Evolutionary conservation across 1,284 basidiomycete species (phyloP), one percentile per base, ranked within the genome.

Genomic region (Hypsizygus ulmarius): DNA sequence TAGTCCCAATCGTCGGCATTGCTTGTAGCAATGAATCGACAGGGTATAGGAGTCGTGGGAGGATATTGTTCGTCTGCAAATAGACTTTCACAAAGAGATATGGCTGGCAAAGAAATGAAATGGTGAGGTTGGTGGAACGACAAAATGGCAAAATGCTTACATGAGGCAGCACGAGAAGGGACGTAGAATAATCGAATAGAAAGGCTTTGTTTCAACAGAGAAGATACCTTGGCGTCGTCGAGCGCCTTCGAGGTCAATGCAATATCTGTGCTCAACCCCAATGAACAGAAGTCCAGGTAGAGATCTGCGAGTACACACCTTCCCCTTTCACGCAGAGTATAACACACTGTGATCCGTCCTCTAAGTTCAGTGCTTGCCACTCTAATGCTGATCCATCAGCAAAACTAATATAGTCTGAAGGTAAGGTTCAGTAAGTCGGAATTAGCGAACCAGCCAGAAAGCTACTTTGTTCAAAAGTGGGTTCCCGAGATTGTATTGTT

Each of bases 21-120:
- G 43, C 47, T 61, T 50, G 70, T 75, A 9, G 77, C 68, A 41
- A 88, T 73, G 39, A 58, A 57, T 18, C 71, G 66, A 55, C 80
- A 81, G 6, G 84, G 81, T 37, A 88, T 69, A 16, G 65, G 58
- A 3, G 80, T 83, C n/a, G 73, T 57, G n/a, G 81, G 73, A 7
- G 71, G 67, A 43, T 47, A 25, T 3, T 50, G 39, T 3, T 57
- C 40, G 30, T 52, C 50, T 33, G 57, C 54, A 41, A 65, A 64
- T 10, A 64, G 41, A 12, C 25, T 35, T 18, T 55, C 46, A 27
- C 40, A 49, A 1, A 65, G 27, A 35, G 48, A 45, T 12, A 44
- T 27, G 39, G 57, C 65, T 66, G 30, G 6, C 7, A 18, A n/a
- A 6, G 32, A 38, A 38, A 10, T n/a, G 29, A 43, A 3, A 48